Evolutionary conservation across 164 flowering plant species (phyloP).

Genomic region (Santalum album): DNA sequence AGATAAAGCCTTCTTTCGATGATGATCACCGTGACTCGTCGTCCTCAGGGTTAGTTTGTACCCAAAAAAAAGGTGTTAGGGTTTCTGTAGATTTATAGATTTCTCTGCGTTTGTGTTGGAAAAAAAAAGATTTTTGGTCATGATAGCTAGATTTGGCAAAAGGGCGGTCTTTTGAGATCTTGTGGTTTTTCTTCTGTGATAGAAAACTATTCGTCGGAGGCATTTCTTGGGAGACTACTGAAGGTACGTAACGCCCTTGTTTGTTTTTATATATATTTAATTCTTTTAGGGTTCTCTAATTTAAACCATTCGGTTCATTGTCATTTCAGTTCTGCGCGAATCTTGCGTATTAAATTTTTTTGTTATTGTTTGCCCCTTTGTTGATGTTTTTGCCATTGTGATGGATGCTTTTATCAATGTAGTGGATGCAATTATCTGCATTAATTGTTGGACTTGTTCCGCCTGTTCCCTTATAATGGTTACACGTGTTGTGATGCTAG

Average conservation of each 20-base stretch:
- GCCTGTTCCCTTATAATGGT: too few relatives aligned
- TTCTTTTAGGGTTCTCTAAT: neutral
- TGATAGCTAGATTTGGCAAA: neutral
- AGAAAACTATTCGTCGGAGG: constrained; percentile 54
- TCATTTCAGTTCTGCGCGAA: too few relatives aligned
- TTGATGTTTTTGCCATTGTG: too few relatives aligned
- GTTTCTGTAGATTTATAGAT: neutral
- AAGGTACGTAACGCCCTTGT: constrained; percentile 30
- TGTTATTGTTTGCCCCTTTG: too few relatives aligned
- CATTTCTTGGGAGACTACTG: constrained; percentile 40
- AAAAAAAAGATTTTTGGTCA: neutral
- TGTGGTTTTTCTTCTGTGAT: constrained; percentile 17
- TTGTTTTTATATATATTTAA: neutral
- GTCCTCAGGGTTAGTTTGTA: constrained; percentile 19
- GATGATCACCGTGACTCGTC: constrained; percentile 17
- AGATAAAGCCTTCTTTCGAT: neutral
- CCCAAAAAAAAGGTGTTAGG: neutral
- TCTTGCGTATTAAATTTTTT: too few relatives aligned
- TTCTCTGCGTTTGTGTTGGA: neutral
- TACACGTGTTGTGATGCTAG: too few relatives aligned
- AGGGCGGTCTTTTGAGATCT: neutral
- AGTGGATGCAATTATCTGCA: too few relatives aligned
- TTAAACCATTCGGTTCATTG: too few relatives aligned
- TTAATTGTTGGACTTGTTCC: too few relatives aligned
- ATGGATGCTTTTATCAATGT: too few relatives aligned